Evolutionary conservation across 345 rosid species (phyloP), one percentile per base, ranked within the genome.

Genomic region (Mallotus nudiflorus): DNA sequence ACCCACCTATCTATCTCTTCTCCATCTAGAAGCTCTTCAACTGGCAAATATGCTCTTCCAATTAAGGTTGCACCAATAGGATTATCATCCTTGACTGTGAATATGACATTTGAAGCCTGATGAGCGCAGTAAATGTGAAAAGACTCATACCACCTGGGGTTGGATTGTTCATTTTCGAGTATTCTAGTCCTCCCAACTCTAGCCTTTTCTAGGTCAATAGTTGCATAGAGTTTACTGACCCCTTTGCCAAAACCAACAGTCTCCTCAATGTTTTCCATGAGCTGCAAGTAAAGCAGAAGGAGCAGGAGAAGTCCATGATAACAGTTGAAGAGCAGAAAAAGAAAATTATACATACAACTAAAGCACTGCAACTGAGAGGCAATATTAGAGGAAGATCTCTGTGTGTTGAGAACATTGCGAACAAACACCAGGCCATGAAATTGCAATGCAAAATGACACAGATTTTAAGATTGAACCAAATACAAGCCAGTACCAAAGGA

Each of bases 91-190:
- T 95, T 95, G 68, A 95, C 85, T 13, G 99, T 89, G 88, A 95
- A 92, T 60, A 95, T 65, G 20, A 92, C 88, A 78, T 92, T 68
- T 24, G 90, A 82, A 75, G 99, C 96, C 82, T 75, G 55, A 82
- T 95, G 99, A 63, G 90, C 97, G 76, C 98, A 86, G 82, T 95
- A 95, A 44, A 95, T 86, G 76, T 92, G 98, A 70, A 95, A 95
- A 16, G 97, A 95, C 67, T 95, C 99, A 5, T 79, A 62, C 99
- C 99, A 95, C 62, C 81, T 83, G 20, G 98, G 99, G 50, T 79
- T 89, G 19, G 68, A 50, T 28, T 76, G 75, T 57, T 87, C 93
- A 6, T 92, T 86, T 77, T 76, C 85, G 18, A 95, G 62, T 45
- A 70, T 80, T 65, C 97, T 85, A 3, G 99, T 95, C 70, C 96